Conservation (phyloP, 2,329 filamentous ascomycete species). For the Dothistroma pini region DNA sequence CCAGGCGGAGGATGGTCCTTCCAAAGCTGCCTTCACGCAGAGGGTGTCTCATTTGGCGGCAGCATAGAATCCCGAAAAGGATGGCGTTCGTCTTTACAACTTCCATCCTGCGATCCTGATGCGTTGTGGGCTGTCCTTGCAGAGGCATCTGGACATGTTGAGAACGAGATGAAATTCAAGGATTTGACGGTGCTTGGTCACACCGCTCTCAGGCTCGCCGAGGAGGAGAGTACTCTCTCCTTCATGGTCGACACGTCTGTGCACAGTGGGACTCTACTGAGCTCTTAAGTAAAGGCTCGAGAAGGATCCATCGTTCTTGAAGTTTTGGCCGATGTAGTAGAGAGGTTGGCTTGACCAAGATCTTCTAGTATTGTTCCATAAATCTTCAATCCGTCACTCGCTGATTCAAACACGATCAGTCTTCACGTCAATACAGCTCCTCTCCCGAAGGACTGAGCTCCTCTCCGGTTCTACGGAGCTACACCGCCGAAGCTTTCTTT, state of each 20-base stretch:
- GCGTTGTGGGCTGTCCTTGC: constrained; percentile 4
- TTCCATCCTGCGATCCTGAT: constrained; percentile 20
- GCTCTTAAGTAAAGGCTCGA: constrained; percentile 11
- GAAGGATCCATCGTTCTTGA: constrained; percentile 18
- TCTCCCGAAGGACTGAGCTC: too few relatives aligned
- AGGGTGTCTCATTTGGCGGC: constrained; percentile 9
- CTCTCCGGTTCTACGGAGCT: too few relatives aligned
- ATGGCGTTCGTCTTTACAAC: constrained; percentile 7
- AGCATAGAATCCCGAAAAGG: background rate
- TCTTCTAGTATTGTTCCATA: too few relatives aligned
- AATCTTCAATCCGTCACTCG: too few relatives aligned
- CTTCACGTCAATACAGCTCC: too few relatives aligned
- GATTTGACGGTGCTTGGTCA: constrained; percentile 20
- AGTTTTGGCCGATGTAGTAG: constrained; percentile 10
- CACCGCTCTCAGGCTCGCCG: constrained; percentile 38
- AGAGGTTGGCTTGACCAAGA: too few relatives aligned
- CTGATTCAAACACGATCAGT: too few relatives aligned
- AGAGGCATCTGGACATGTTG: constrained; percentile 1
- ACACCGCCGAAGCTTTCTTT: too few relatives aligned
- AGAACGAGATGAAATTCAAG: background rate
- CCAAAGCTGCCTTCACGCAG: constrained; percentile 16
- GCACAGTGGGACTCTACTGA: constrained; percentile 20
- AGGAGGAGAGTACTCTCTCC: constrained; percentile 38
- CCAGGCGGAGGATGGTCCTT: constrained; percentile 11
- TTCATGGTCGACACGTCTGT: constrained; percentile 35